phyloP scores from a whole-genome alignment of 108 stramenopile species.

The Licmophora abbreviata region DNA sequence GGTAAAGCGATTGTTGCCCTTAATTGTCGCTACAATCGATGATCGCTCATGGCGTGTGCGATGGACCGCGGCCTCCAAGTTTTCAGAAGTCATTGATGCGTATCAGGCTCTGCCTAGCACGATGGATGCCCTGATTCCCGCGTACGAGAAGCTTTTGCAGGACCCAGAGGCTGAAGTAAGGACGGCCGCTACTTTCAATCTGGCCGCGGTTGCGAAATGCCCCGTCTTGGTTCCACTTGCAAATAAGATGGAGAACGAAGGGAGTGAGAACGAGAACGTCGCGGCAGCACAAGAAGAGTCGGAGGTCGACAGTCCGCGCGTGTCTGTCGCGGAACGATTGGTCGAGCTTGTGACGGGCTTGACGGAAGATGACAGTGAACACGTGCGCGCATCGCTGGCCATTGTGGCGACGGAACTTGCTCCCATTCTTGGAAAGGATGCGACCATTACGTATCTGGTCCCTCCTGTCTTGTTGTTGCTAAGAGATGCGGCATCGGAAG shows the following conservation, averaged over 20 bases:
- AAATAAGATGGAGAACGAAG: constrained; percentile 8
- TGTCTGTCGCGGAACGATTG: constrained; percentile 63
- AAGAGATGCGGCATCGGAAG: constrained; percentile 88
- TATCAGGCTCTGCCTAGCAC: constrained; percentile 41
- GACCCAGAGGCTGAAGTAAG: constrained; percentile 94
- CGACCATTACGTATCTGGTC: constrained; percentile 84
- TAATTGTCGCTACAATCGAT: constrained; percentile 74
- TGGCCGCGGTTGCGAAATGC: constrained; percentile 72
- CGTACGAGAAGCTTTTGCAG: constrained; percentile 82
- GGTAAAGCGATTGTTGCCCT: constrained; percentile 57
- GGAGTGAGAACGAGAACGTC: constrained; percentile 7
- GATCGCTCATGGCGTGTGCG: constrained; percentile 95
- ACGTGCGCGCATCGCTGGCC: constrained; percentile 88
- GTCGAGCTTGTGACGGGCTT: constrained; percentile 63
- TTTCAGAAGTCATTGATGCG: constrained; percentile 68
- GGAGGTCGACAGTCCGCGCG: constrained; percentile 21
- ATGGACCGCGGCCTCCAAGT: constrained; percentile 90
- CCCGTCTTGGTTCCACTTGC: constrained; percentile 30
- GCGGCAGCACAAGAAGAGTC: constrained; percentile 12
- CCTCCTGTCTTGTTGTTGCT: constrained; percentile 91
- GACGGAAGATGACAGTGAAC: constrained; percentile 84
- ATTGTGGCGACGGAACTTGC: constrained; percentile 91
- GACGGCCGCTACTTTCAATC: constrained; percentile 84
- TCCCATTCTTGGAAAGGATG: constrained; percentile 80
- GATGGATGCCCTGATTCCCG: constrained; percentile 73